Evolutionary conservation across 2,329 filamentous ascomycete genomes (phyloP), one percentile per base, ranked within the genome.

Genomic region (Penicillium italicum): DNA sequence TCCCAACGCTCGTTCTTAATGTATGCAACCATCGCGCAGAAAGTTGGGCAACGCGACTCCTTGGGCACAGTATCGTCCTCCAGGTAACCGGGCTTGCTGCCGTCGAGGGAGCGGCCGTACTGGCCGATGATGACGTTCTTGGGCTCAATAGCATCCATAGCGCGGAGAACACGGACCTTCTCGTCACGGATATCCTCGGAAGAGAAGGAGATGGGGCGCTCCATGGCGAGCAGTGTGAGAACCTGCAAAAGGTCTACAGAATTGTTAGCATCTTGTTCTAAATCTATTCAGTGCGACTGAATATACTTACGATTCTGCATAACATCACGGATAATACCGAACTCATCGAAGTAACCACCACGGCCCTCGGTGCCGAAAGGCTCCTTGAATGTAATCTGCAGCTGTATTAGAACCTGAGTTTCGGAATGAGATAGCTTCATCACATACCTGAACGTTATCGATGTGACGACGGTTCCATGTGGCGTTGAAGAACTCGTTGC

Each of bases 1-100:
- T 99, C 95, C 94, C 94, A 99, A 67, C 94, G 84, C 85, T 99
- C 94, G 76, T 99, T 99, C 85, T 97, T 97, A 79, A 99, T 97
- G 79, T 95, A 96, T 34, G 91, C 92, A 34, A 96, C 93, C 77
- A 99, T 86, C 36, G 94, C 93, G 71, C 92, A 96, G 82, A 99
- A 99, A 7, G 94, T 99, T 28, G 94, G 93, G 83, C 94, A 99
- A 68, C 95, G 87, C 33, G 93, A 97, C 66, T 96, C 92, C 79
- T 96, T 94, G 57, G 94, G 94, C 30, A 99, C 94, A 20, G 94
- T 97, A 72, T 97, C 92, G 67, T 99, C 94, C 78, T 99, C 94
- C 80, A 97, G 96, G 83, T 99, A 99, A 40, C 90, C 87, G 44
- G 94, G 94, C 83, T 97, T 99, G 78, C 84, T 92, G 68, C 93